Conservation (phyloP, 805 yeast genomes). For the Saccharomycopsis olivae region DNA sequence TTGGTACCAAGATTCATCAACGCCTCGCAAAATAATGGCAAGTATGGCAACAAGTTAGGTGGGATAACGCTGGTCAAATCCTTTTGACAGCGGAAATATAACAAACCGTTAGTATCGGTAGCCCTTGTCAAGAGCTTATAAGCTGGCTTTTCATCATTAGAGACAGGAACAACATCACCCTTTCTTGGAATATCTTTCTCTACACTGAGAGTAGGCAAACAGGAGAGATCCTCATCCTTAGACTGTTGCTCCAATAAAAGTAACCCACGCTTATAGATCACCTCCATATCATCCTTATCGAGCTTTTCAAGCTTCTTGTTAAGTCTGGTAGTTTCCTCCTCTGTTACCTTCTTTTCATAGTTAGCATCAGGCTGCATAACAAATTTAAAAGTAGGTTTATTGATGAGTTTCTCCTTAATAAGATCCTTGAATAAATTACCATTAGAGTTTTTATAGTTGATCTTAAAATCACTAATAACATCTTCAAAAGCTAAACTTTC, state of each 20-base stretch:
- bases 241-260: constrained; percentile 53
- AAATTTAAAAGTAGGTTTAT: constrained; percentile 54
- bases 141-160: constrained; percentile 27
- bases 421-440: constrained; percentile 52
- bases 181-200: constrained; percentile 55
- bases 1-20: constrained; percentile 82
- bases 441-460: constrained; percentile 41
- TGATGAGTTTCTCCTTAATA: constrained; percentile 41
- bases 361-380: constrained; percentile 61
- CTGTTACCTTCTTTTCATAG: constrained; percentile 38
- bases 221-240: constrained; percentile 59
- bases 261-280: constrained; percentile 50
- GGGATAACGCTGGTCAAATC: constrained; percentile 48
- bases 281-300: constrained; percentile 43
- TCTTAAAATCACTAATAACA: constrained; percentile 46
- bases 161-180: constrained; percentile 32
- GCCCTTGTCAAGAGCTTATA: constrained; percentile 34
- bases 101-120: constrained; percentile 72
- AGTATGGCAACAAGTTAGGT: constrained; percentile 47
- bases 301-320: constrained; percentile 32
- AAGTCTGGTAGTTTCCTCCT: constrained; percentile 50
- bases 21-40: constrained; percentile 72
- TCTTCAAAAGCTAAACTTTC: constrained; percentile 55
- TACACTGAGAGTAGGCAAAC: constrained; percentile 68
- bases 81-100: constrained; percentile 64